A percentile compares a stretch with the other conserved stretches of the same genome.
These are phyloP conservation scores for Magnolia changhungtana DNA, from an alignment of 164 flowering plant species.

Conservation along the genomic window DNA sequence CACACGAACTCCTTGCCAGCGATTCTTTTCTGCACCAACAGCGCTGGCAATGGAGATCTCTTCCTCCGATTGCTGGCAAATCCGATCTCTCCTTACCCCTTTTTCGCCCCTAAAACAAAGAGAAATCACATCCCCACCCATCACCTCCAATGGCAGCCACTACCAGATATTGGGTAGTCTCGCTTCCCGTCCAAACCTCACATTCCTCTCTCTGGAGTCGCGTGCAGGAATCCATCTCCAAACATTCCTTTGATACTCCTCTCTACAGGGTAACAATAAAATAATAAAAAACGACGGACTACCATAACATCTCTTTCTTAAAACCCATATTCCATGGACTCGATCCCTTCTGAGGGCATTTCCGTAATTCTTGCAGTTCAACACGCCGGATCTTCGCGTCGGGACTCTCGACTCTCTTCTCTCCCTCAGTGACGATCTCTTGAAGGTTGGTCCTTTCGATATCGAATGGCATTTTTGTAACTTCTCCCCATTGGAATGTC, in stretches of 20 bases:
- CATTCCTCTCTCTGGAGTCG: slow-evolving; percentile 69
- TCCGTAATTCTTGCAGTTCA: slow-evolving; percentile 51
- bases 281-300: too few species aligned
- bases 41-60: too few species aligned
- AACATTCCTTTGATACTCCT: slow-evolving; percentile 85
- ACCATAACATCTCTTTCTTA: not conserved
- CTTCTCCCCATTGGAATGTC: too few species aligned
- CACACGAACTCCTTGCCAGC: too few species aligned
- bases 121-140: too few species aligned
- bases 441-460: slow-evolving; percentile 45
- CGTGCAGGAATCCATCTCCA: slow-evolving; percentile 82
- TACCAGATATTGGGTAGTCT: slow-evolving; percentile 75
- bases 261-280: slow-evolving; percentile 58
- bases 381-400: slow-evolving; percentile 85
- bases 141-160: too few species aligned
- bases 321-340: not conserved
- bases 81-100: too few species aligned
- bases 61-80: too few species aligned
- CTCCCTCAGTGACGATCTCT: slow-evolving; percentile 85
- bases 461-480: not conserved
- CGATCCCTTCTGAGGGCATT: not conserved
- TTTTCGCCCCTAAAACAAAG: too few species aligned
- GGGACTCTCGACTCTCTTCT: slow-evolving; percentile 97
- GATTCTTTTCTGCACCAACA: too few species aligned
- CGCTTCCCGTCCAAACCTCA: slow-evolving; percentile 74